A percentile compares a stretch with the other conserved stretches of the same genome.
Conservation (phyloP, 148 eudicot species). For the Selenicereus undatus region DNA sequence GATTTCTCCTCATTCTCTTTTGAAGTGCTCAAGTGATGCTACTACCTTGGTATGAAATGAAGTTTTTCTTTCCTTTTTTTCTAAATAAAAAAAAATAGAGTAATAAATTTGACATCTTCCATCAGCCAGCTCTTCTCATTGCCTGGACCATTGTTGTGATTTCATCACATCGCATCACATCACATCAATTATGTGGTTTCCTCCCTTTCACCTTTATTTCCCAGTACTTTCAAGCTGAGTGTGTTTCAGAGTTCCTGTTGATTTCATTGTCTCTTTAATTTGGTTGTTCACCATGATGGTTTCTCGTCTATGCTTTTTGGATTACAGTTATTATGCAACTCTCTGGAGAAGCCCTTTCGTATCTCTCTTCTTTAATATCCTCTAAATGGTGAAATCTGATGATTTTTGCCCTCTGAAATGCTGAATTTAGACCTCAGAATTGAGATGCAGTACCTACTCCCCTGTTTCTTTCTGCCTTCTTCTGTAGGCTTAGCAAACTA, state of each 20-base stretch:
- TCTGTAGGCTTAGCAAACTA: too few relatives aligned
- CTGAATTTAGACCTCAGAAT: background rate
- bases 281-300: background rate
- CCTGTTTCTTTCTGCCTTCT: background rate
- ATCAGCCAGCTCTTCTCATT: background rate
- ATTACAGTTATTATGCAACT: background rate
- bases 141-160: background rate
- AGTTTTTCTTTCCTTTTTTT: background rate
- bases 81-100: too few relatives aligned
- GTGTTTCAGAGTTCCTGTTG: background rate
- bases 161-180: background rate
- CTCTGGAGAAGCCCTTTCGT: background rate
- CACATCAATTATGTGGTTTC: too few relatives aligned
- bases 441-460: background rate
- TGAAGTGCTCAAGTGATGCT: conserved; percentile 90
- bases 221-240: too few relatives aligned
- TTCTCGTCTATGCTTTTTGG: background rate
- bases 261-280: background rate
- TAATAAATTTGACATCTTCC: background rate
- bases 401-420: background rate
- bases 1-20: conserved; percentile 78
- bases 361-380: background rate
- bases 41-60: conserved; percentile 66
- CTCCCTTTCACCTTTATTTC: too few relatives aligned
- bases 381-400: background rate